Evolutionary conservation across 2,329 filamentous ascomycete genomes (phyloP), one percentile per base, ranked within the genome.

Genomic region (Penicillium sp.): DNA sequence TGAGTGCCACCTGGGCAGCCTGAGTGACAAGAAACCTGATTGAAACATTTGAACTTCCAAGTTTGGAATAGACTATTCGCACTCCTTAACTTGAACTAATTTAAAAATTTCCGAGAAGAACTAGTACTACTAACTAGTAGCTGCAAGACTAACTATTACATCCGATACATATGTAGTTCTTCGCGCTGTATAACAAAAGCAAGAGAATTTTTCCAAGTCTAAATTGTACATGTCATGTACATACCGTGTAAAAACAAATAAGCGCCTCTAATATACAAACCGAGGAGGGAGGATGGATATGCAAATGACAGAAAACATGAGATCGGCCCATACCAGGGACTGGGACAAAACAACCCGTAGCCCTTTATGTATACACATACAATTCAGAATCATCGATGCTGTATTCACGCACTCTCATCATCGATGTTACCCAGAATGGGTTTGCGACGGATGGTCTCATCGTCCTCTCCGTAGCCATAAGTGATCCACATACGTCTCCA

Each of bases 391-490:
- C 34, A n/a, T 33, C 10, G 33, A 52, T 28, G 19, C 24, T 40
- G 43, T 40, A 21, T 44, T 43, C 56, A 68, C 29, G 64, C 54
- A 26, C 67, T 61, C 56, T 75, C 71, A 18, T 56, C 67, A 50
- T 74, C 72, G 14, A 74, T 49, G 52, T 77, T 75, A n/a, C 71
- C 74, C 47, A 76, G 36, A 26, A 78, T 70, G 19, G 74, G 69
- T 60, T 77, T 75, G 52, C 67, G 66, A 59, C 66, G 70, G 43
- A 69, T 51, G 11, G 66, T 67, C 50, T 75, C 67, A 39, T 76
- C 75, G 44, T 74, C 70, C 56, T 76, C 74, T 2, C 73, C 74
- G 42, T 71, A 75, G 14, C 75, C 75, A 51, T 75, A 73, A 36
- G 69, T 63, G 52, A 75, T 67, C 76, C 73, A 73, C 65, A 72